Evolutionary conservation across 805 yeast species (phyloP).

Genomic region (Pichia manshurica): DNA sequence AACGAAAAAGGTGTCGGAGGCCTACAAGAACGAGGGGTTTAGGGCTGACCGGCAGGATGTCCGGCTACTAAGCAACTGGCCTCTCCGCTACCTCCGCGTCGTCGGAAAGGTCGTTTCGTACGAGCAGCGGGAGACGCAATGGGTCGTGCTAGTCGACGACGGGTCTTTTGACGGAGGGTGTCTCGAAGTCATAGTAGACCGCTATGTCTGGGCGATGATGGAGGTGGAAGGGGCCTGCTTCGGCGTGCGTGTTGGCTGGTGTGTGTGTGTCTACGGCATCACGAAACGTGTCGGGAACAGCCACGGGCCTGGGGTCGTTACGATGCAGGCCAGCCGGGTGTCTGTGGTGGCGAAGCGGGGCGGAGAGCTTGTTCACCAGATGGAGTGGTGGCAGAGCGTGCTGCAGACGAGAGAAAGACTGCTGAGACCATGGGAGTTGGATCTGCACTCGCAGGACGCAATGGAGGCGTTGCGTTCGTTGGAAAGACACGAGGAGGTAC

Average conservation of each 20-base stretch:
- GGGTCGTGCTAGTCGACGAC: conserved; percentile 7
- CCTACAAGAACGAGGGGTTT: conserved; percentile 23
- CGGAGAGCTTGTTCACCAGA: neutral
- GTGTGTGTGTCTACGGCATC: neutral
- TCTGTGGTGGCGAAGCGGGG: neutral
- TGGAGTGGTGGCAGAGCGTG: conserved; percentile 7
- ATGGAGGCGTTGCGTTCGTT: conserved; percentile 2
- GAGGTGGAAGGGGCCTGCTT: conserved; percentile 1
- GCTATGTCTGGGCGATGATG: conserved; percentile 5
- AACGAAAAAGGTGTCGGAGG: conserved; percentile 16
- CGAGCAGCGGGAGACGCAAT: neutral
- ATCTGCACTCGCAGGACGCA: conserved; percentile 3
- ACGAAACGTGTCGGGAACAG: neutral
- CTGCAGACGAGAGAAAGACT: neutral
- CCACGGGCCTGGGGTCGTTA: neutral
- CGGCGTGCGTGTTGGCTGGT: neutral
- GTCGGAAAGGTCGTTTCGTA: conserved; percentile 25
- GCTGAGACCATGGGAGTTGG: conserved; percentile 1
- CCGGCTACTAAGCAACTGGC: conserved; percentile 38
- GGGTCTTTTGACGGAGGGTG: conserved; percentile 6
- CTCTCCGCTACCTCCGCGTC: conserved; percentile 32
- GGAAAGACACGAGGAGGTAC: neutral
- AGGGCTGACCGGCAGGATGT: conserved; percentile 15
- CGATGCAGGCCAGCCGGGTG: neutral
- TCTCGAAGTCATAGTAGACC: neutral